Base-by-base conservation (phyloP, 352 stramenopile species). In the Pythium angustatum region DNA sequence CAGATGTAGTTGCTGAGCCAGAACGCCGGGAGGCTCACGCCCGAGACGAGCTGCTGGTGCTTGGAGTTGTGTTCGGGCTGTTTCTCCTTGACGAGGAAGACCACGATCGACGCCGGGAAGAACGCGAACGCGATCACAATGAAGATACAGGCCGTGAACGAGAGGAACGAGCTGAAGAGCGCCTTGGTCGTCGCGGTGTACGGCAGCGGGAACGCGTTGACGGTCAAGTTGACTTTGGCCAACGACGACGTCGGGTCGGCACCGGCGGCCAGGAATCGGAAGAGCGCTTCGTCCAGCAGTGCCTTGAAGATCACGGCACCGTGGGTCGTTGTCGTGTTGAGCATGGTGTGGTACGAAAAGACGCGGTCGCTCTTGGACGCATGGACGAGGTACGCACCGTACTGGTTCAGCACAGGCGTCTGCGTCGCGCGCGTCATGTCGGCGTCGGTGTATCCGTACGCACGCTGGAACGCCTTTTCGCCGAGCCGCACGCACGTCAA, bases 61-160 rank as follows among this genome's bases (percentile, higher is more conserved):
- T 98, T 98, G 9, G 96, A 88, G 63, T 98, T 99, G 50, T 81
- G 71, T 21, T 82, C 79, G 17, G 81, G 83, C 52, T 98, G 88
- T 63, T 92, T 92, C 64, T 99, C 97, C 45, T 97, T 93, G 38
- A 99, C 96, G 22, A 99, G 77, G 75, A 98, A 99, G 19, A 93
- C 92, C 65, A 96, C 97, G 56, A 96, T 96, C 3, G 88, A 86
- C 4, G 90, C 93, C 0, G 93, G 92, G 34, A 98, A 85, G 65
- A 98, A 98, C 28, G 93, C 93, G 62, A 98, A 96, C 4, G 90
- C 92, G 19, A 98, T 86, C 21, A 98, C 73, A 51, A 98, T 81
- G 44, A 98, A 88, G 26, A 94, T 85, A 9, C 83, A 73, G 7
- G 90, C 88, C 8, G 94, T 75, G 1, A 98, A 69, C 22, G 72